Conservation (phyloP, 1,284 basidiomycete species). For the Boletus hoseneyae region DNA sequence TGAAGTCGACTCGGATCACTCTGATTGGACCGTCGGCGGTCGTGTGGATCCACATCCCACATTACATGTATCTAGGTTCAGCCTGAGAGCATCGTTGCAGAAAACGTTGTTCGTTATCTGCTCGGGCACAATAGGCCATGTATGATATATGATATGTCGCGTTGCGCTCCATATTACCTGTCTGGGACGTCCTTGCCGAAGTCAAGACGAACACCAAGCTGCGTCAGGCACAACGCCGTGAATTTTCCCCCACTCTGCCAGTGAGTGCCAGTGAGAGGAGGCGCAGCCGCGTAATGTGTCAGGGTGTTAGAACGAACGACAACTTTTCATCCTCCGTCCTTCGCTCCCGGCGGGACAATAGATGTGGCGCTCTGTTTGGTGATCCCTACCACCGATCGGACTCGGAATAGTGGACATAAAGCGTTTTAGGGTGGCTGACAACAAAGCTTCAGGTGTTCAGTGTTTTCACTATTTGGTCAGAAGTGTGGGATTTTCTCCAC, state of each 20-base stretch:
- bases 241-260: too few species aligned
- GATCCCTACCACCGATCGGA: conserved; percentile 27
- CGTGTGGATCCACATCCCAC: background rate
- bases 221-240: conserved; percentile 28
- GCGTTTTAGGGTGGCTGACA: conserved; percentile 28
- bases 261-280: too few species aligned
- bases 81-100: too few species aligned
- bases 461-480: conserved; percentile 9
- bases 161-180: background rate
- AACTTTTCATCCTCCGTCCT: conserved; percentile 26
- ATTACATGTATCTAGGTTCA: too few species aligned
- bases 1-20: too few species aligned
- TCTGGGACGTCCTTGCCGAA: conserved; percentile 14
- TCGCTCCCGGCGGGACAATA: conserved; percentile 9
- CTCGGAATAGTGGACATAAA: conserved; percentile 29
- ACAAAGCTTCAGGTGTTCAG: conserved; percentile 29
- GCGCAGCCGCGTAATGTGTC: conserved; percentile 36
- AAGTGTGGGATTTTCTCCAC: conserved; percentile 7
- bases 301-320: conserved; percentile 34
- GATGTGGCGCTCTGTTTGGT: conserved; percentile 27
- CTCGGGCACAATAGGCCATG: too few species aligned
- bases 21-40: too few species aligned
- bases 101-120: conserved; percentile 2
- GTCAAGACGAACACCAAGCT: conserved; percentile 25
- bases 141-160: too few species aligned